phyloP scores from a whole-genome alignment of 345 rosid genomes.

The Eucalyptus polyanthemos region DNA sequence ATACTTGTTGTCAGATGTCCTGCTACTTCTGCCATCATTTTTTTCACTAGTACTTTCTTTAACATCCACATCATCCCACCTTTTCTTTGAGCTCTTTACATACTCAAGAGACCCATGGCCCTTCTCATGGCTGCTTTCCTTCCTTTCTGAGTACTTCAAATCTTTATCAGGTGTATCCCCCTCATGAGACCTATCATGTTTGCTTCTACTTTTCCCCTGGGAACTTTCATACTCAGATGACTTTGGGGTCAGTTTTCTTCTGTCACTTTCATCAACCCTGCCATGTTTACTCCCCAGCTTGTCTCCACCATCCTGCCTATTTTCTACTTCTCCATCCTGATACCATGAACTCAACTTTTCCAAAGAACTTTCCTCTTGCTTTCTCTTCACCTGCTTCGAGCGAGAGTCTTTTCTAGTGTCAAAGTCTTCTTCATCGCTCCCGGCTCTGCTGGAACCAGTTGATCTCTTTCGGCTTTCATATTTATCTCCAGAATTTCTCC shows the following conservation, averaged over 20 bases:
- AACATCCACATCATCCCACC: constrained; percentile 73
- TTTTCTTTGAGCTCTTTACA: constrained; percentile 59
- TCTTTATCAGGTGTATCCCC: constrained; percentile 48
- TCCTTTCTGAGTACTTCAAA: constrained; percentile 48
- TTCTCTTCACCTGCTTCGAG: constrained; percentile 55
- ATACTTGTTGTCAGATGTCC: constrained; percentile 50
- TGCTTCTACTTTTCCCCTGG: constrained; percentile 41
- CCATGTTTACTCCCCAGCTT: constrained; percentile 33
- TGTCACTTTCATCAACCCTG: constrained; percentile 43
- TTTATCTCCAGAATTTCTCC: constrained; percentile 47
- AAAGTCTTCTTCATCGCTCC: constrained; percentile 63
- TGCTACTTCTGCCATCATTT: constrained; percentile 42
- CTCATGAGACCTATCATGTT: constrained; percentile 55
- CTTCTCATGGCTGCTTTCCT: constrained; percentile 60
- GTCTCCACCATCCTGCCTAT: constrained; percentile 47
- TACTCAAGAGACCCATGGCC: constrained; percentile 54
- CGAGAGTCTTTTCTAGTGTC: constrained; percentile 34
- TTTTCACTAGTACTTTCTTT: constrained; percentile 37
- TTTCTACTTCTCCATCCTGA: constrained; percentile 81
- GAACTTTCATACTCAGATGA: constrained; percentile 47
- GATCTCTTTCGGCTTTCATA: constrained; percentile 54
- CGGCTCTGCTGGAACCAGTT: constrained; percentile 30
- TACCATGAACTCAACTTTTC: constrained; percentile 85
- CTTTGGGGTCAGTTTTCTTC: constrained; percentile 41
- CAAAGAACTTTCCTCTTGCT: constrained; percentile 85